Conservation (phyloP, 192 early-diverging fungal genomes). For the Backusella liffmaniae region DNA sequence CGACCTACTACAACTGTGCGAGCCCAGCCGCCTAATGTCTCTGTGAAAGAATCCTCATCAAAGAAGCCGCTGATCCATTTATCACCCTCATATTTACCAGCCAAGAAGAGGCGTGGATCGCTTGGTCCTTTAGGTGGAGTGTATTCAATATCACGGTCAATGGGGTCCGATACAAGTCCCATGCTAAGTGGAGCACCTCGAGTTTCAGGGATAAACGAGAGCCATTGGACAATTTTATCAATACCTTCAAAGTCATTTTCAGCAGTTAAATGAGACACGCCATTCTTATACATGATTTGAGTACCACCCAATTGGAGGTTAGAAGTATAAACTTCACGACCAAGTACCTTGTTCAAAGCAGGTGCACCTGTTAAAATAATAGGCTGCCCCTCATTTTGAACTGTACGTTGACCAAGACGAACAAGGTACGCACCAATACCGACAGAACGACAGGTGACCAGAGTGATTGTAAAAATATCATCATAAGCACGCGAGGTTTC, state of each 20-base stretch:
- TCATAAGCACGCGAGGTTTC: constrained; percentile 93
- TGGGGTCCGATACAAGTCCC: constrained; percentile 60
- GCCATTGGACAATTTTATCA: constrained; percentile 89
- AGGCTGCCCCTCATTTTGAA: constrained; percentile 97
- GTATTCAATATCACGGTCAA: constrained; percentile 82
- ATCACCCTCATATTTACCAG: constrained; percentile 65
- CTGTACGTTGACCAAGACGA: constrained; percentile 94
- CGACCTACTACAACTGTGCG: constrained; percentile 93
- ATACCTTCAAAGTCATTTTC: constrained; percentile 94
- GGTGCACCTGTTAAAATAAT: constrained; percentile 97
- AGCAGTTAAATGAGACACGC: constrained; percentile 94
- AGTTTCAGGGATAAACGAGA: constrained; percentile 82
- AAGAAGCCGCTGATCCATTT: constrained; percentile 92
- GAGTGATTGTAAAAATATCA: constrained; percentile 94
- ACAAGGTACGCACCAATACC: constrained; percentile 99
- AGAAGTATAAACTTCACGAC: constrained; percentile 95
- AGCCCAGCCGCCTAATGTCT: constrained; percentile 95
- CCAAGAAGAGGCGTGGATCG: constrained; percentile 90
- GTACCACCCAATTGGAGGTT: constrained; percentile 98
- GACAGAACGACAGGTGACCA: constrained; percentile 97
- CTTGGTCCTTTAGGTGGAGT: constrained; percentile 78
- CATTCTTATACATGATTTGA: constrained; percentile 99
- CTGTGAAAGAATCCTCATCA: constrained; percentile 91
- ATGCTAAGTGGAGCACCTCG: constrained; percentile 68
- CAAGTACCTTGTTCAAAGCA: constrained; percentile 96